A percentile compares a stretch with the other conserved stretches of the same genome.
Evolutionary conservation across 1,284 basidiomycete species (phyloP).

Genomic region (Wolfiporia cocos): DNA sequence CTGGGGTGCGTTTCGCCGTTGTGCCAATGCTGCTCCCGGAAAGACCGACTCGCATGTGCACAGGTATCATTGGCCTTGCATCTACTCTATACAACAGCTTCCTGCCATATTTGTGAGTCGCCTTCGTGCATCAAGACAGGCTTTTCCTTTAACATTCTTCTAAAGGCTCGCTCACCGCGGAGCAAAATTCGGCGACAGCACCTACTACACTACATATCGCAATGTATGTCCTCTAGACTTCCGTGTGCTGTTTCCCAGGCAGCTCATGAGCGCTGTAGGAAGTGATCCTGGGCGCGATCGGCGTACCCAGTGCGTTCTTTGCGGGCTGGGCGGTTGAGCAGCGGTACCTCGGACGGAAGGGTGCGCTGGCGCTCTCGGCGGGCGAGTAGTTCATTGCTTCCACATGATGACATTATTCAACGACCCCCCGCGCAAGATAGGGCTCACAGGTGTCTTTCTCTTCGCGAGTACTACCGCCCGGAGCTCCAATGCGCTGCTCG

Average conservation of each 20-base stretch:
- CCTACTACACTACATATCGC: slow-evolving; percentile 44
- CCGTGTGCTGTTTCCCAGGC: not conserved
- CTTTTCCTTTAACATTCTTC: not conserved
- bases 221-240: slow-evolving; percentile 33
- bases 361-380: slow-evolving; percentile 53
- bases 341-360: slow-evolving; percentile 54
- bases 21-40: not conserved
- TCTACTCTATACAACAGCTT: slow-evolving; percentile 59
- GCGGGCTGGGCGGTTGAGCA: slow-evolving; percentile 62
- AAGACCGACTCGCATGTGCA: too few species aligned
- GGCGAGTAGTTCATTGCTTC: slow-evolving; percentile 31
- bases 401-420: slow-evolving; percentile 35
- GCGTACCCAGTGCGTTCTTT: slow-evolving; percentile 61
- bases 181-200: slow-evolving; percentile 40
- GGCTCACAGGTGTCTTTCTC: slow-evolving; percentile 67
- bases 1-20: slow-evolving; percentile 35
- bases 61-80: slow-evolving; percentile 55
- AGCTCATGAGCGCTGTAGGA: slow-evolving; percentile 25
- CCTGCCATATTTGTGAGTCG: slow-evolving; percentile 36
- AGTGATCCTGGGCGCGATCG: slow-evolving; percentile 56
- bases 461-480: slow-evolving; percentile 68
- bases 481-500: slow-evolving; percentile 58
- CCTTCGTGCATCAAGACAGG: too few species aligned
- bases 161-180: slow-evolving; percentile 40
- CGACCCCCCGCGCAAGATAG: slow-evolving; percentile 35